phyloP scores from a whole-genome alignment of 2,329 filamentous ascomycete genomes.

The Helminthosporium solani region DNA sequence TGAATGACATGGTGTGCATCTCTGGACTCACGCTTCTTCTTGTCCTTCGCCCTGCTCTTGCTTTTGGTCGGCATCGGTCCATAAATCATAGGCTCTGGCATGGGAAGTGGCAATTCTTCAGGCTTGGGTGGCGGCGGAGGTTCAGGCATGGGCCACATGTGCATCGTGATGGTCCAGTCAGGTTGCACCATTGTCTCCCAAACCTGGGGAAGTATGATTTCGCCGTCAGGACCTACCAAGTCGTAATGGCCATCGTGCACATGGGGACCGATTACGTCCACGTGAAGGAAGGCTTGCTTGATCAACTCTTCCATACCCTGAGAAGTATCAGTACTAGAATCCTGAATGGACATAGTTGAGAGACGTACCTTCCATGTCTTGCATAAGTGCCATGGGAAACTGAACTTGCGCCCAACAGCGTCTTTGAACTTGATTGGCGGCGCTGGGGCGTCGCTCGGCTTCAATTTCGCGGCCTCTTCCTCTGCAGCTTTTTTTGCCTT shows the following conservation, averaged over 20 bases:
- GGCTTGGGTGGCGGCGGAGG: slow-evolving; percentile 13
- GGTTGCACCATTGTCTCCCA: slow-evolving; percentile 50
- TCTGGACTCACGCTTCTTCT: slow-evolving; percentile 13
- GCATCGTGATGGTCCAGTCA: slow-evolving; percentile 49
- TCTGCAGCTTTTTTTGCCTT: slow-evolving; percentile 52
- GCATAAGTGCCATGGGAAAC: slow-evolving; percentile 18
- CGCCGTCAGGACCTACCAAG: slow-evolving; percentile 47
- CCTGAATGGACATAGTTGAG: slow-evolving; percentile 61
- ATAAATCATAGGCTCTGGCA: slow-evolving; percentile 3
- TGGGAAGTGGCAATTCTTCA: slow-evolving; percentile 1
- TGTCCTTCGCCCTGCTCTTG: slow-evolving; percentile 5
- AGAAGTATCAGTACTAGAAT: slow-evolving; percentile 53
- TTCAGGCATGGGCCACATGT: slow-evolving; percentile 48
- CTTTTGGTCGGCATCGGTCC: neutral
- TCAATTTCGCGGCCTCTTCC: slow-evolving; percentile 42
- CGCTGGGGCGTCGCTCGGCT: slow-evolving; percentile 51
- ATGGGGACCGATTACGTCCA: slow-evolving; percentile 46
- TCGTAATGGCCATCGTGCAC: slow-evolving; percentile 50
- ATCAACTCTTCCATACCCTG: slow-evolving; percentile 53
- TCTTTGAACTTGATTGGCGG: slow-evolving; percentile 20
- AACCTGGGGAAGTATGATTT: slow-evolving; percentile 50
- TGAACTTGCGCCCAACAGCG: slow-evolving; percentile 19
- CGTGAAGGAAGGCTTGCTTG: slow-evolving; percentile 49
- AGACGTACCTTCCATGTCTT: slow-evolving; percentile 57
- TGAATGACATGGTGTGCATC: neutral